Evolutionary conservation across 768 basidiomycete genomes (phyloP), one percentile per base, ranked within the genome.

Genomic region (Chalciporus pseudorubinellus): DNA sequence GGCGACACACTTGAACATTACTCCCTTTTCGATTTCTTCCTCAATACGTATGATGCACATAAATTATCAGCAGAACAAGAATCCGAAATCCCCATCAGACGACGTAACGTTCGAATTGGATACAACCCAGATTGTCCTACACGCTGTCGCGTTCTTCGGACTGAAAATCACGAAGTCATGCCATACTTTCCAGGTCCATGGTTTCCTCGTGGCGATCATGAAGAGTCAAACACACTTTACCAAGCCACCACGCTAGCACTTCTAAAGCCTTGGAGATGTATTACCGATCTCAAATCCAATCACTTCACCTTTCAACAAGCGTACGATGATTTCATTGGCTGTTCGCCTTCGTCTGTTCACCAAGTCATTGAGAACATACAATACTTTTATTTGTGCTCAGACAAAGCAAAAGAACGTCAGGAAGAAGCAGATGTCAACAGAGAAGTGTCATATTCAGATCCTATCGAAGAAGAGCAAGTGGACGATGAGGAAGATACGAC

Each of bases 381-480:
- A 39, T 73, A 73, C 40, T 72, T 64, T 31, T 59, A 72, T 47
- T 66, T 73, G 5, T 36, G 33, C 4, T n/a, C 46, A 20, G 46
- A 47, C 36, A 20, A 47, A 20, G 33, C 29, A 38, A n/a, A 8
- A 2, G 34, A 38, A 45, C 4, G 3, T 24, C 4, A 24, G 7
- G 7, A 24, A 7, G 24, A 24, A 24, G 24, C 4, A 24, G 4
- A n/a, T 24, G 24, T 24, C 24, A 24, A 24, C 24, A 24, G 24
- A 24, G 24, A 3, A 24, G 24, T 24, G 24, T n/a, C n/a, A n/a
- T n/a, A n/a, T n/a, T n/a, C n/a, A n/a, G 24, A 24, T 24, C 7
- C 3, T 24, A 24, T 4, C 24, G 24, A 24, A 24, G 24, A 24
- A 4, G 24, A 24, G 3, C 4, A 24, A 24, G 24, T n/a, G n/a